Evolutionary conservation across 495 filamentous ascomycete genomes (phyloP).

Genomic region (Cryomyces minteri): DNA sequence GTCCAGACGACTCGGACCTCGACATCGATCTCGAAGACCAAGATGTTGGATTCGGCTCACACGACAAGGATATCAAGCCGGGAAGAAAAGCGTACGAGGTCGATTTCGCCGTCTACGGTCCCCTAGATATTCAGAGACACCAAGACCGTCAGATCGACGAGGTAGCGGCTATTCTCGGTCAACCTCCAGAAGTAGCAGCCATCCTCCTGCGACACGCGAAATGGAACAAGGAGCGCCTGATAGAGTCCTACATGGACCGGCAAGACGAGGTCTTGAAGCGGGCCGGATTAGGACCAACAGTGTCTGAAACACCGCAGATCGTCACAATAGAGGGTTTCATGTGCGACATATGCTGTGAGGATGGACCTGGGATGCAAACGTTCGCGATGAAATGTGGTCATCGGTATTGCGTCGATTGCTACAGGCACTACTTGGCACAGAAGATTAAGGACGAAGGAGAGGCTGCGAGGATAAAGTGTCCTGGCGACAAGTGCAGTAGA

Average conservation of each 20-base stretch:
- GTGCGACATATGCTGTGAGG: constrained; percentile 95
- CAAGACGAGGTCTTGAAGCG: constrained; percentile 61
- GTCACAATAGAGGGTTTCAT: constrained; percentile 56
- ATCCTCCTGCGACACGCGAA: constrained; percentile 74
- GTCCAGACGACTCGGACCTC: constrained; percentile 16
- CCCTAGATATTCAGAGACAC: constrained; percentile 59
- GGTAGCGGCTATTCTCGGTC: constrained; percentile 70
- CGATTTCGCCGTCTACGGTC: constrained; percentile 61
- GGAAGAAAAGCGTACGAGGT: constrained; percentile 66
- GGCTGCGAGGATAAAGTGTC: constrained; percentile 86
- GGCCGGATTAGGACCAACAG: constrained; percentile 57
- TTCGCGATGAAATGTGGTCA: constrained; percentile 95
- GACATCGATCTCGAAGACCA: constrained; percentile 43
- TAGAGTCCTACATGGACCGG: constrained; percentile 87
- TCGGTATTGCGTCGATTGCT: constrained; percentile 89
- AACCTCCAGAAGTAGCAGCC: constrained; percentile 70
- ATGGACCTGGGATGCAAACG: constrained; percentile 56
- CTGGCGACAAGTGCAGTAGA: constrained; percentile 65
- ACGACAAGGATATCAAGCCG: constrained; percentile 58
- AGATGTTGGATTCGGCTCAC: constrained; percentile 49
- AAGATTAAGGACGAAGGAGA: constrained; percentile 94
- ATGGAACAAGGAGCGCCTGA: constrained; percentile 91
- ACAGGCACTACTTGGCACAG: constrained; percentile 70
- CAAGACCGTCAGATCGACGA: constrained; percentile 76
- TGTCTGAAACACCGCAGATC: constrained; percentile 43